phyloP scores from a whole-genome alignment of 345 rosid genomes.

The Salix purpurea region DNA sequence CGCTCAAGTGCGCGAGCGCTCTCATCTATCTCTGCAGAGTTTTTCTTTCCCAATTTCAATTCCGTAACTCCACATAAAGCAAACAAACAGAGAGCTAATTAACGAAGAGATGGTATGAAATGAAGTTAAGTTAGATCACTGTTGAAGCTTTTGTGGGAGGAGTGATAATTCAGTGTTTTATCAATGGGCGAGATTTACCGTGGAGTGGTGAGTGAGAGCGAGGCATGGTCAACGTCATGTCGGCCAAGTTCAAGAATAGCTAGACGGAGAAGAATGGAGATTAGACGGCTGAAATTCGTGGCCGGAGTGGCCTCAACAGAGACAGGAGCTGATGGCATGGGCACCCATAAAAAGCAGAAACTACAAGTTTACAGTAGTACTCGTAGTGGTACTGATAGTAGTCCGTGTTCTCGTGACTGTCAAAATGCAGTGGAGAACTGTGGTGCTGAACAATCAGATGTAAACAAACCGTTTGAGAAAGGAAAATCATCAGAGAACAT shows the following conservation, averaged over 20 bases:
- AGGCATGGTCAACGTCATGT: slow-evolving; percentile 21
- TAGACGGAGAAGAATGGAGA: slow-evolving; percentile 66
- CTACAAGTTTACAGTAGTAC: slow-evolving; percentile 8
- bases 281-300: slow-evolving; percentile 48
- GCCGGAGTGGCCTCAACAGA: slow-evolving; percentile 20
- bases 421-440: slow-evolving; percentile 13
- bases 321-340: background rate
- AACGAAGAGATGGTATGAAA: too few species aligned
- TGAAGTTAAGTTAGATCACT: background rate
- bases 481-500: slow-evolving; percentile 3
- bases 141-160: background rate
- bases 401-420: slow-evolving; percentile 24
- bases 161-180: background rate
- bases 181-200: slow-evolving; percentile 61
- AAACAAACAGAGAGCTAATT: too few species aligned
- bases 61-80: background rate
- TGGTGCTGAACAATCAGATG: background rate
- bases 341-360: slow-evolving; percentile 37
- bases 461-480: slow-evolving; percentile 1
- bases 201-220: slow-evolving; percentile 45
- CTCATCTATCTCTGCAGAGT: background rate
- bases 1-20: background rate
- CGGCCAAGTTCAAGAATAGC: slow-evolving; percentile 42
- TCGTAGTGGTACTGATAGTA: background rate
- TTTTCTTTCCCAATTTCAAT: background rate